These are phyloP conservation scores for Metrosideros polymorpha DNA, from an alignment of 441 rosid species.

Conservation along the genomic window DNA sequence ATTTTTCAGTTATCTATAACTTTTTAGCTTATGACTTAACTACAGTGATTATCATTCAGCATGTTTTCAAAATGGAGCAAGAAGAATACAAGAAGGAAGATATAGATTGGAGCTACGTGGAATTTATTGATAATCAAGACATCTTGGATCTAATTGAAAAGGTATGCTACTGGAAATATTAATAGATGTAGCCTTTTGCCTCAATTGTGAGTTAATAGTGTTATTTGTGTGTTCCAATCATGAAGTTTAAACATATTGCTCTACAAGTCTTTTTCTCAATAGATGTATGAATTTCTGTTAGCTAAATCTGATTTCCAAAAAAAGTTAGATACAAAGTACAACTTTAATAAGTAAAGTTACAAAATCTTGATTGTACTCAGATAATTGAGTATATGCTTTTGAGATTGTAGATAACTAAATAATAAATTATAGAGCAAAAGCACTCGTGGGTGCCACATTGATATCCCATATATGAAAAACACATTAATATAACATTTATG, in stretches of 20 bases:
- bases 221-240: neutral
- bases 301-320: neutral
- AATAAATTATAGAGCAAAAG: neutral
- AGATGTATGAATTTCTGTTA: neutral
- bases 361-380: neutral
- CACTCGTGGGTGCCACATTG: neutral
- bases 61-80: constrained; percentile 71
- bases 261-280: neutral
- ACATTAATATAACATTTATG: neutral
- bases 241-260: neutral
- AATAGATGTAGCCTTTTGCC: neutral
- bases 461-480: neutral
- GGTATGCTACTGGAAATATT: constrained; percentile 14
- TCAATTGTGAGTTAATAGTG: neutral
- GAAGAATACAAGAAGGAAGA: constrained; percentile 44
- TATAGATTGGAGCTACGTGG: constrained; percentile 62
- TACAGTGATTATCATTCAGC: constrained; percentile 23
- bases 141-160: constrained; percentile 66
- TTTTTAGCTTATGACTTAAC: constrained; percentile 13
- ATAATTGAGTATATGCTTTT: neutral
- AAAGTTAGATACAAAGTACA: neutral
- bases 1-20: neutral
- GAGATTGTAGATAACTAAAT: neutral
- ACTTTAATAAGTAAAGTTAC: neutral
- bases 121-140: constrained; percentile 66